Base-by-base conservation (phyloP, 805 yeast species). In the Torulaspora microellipsoides region DNA sequence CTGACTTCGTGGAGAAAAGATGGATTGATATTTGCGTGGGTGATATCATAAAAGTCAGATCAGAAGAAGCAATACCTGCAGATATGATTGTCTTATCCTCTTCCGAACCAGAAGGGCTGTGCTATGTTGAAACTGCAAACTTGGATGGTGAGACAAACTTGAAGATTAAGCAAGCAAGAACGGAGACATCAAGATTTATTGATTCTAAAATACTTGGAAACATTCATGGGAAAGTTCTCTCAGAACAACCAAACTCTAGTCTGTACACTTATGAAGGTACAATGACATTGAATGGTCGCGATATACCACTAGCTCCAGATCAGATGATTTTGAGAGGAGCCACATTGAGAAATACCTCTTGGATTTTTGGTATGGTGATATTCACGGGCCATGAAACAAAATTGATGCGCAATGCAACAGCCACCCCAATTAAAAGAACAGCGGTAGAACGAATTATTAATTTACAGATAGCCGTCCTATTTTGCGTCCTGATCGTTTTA, bases 321-420 rank as follows among this genome's bases (percentile, higher is more conserved):
- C 99, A 91, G 62, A 67, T 95, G 70, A 71, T 95, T 32, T 72
- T 93, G 45, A 78, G 99, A 68, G 99, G 99, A 49, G 99, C 99
- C 4, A 88, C 93, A 3, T 71, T 93, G 49, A 76, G 97, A 65
- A 93, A 93, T 60, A 95, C 99, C 0, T 85, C 81, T 34, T 93
- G 96, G 97, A 80, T 93, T 34, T 86, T 86, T 55, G 99, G 99
- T 15, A 73, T 88, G 40, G 97, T 87, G 1, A 79, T 93, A 1
- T 93, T 91, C 63, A 93, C 99, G 0, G 99, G 99, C 15, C 99
- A 95, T 63, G 99, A 93, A 67, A 93, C 99, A 0, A 93, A 93
- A 59, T 73, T 93, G 52, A 91, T 93, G 98, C 80, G 99, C 62
- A 93, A 93, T 68, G 99, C 99, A 14, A 90, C 98, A 2, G 97